A percentile compares a stretch with the other conserved stretches of the same genome.
phyloP scores from a whole-genome alignment of 352 stramenopile genomes.

The Pythium rishiriense region DNA sequence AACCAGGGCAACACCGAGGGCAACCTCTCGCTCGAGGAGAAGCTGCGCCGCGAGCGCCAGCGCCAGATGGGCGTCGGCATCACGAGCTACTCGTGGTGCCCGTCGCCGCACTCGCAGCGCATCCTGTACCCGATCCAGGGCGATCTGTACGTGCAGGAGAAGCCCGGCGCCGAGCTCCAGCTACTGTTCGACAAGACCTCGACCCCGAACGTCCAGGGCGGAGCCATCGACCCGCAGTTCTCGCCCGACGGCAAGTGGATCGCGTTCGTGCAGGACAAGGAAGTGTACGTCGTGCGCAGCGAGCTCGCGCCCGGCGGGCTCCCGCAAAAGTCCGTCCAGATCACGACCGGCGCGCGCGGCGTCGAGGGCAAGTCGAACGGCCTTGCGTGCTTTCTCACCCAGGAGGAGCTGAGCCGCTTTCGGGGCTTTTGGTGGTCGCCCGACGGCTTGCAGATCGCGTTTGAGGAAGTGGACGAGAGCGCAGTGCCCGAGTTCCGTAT shows the following conservation, averaged over 20 bases:
- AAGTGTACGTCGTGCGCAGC: conserved; percentile 91
- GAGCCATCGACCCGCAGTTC: conserved; percentile 93
- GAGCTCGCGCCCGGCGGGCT: conserved; percentile 32
- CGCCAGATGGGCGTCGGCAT: conserved; percentile 92
- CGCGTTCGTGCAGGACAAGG: conserved; percentile 93
- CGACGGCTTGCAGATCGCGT: conserved; percentile 84
- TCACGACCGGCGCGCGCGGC: conserved; percentile 76
- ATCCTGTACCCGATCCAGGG: conserved; percentile 92
- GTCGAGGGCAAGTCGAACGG: conserved; percentile 87
- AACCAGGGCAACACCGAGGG: conserved; percentile 82
- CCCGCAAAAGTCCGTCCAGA: conserved; percentile 53
- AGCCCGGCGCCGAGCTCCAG: conserved; percentile 57
- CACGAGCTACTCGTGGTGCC: conserved; percentile 89
- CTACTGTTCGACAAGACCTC: conserved; percentile 89
- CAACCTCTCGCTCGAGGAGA: conserved; percentile 89
- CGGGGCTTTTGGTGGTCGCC: conserved; percentile 96
- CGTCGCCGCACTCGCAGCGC: conserved; percentile 50
- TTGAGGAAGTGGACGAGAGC: conserved; percentile 93
- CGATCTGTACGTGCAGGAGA: conserved; percentile 94
- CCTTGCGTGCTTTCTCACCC: conserved; percentile 96
- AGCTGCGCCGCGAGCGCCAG: conserved; percentile 89
- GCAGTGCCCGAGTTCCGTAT: conserved; percentile 94
- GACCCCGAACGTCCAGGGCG: conserved; percentile 54
- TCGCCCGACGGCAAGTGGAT: conserved; percentile 92
- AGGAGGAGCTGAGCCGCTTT: conserved; percentile 97